phyloP scores from a whole-genome alignment of 352 stramenopile genomes.

The Elongisporangium undulatum region DNA sequence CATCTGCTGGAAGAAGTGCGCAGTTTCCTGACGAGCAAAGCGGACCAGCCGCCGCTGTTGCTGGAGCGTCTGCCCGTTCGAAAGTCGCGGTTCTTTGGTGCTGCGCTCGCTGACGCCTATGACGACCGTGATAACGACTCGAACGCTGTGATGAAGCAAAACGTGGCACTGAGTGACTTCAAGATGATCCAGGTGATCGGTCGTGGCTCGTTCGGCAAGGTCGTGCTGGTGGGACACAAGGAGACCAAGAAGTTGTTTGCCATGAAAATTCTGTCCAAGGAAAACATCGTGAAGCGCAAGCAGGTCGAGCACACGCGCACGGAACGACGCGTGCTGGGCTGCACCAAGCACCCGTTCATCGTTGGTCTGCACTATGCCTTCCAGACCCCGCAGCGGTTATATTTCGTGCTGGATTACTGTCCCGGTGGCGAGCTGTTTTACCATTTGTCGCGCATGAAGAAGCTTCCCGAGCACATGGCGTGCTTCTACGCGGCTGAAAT shows the following conservation, averaged over 20 bases:
- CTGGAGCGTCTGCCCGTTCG: slow-evolving; percentile 61
- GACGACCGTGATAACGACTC: slow-evolving; percentile 28
- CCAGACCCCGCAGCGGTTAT: slow-evolving; percentile 89
- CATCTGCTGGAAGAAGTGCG: slow-evolving; percentile 74
- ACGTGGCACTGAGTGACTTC: slow-evolving; percentile 65
- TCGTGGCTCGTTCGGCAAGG: slow-evolving; percentile 91
- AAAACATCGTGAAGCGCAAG: slow-evolving; percentile 87
- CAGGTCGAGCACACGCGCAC: slow-evolving; percentile 88
- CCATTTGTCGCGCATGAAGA: slow-evolving; percentile 84
- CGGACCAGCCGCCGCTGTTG: slow-evolving; percentile 74
- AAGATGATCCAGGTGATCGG: slow-evolving; percentile 89
- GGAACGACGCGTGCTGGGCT: slow-evolving; percentile 78
- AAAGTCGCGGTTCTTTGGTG: slow-evolving; percentile 64
- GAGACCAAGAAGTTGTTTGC: slow-evolving; percentile 87
- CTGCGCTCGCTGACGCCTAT: slow-evolving; percentile 49
- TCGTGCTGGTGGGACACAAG: slow-evolving; percentile 80
- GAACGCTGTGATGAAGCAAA: slow-evolving; percentile 25
- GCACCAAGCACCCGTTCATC: slow-evolving; percentile 85
- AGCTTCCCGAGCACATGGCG: slow-evolving; percentile 83
- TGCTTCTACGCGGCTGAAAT: slow-evolving; percentile 90
- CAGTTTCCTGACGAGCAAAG: slow-evolving; percentile 78
- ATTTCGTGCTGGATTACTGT: slow-evolving; percentile 95
- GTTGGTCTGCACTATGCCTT: slow-evolving; percentile 87
- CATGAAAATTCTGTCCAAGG: slow-evolving; percentile 92
- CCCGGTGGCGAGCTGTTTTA: slow-evolving; percentile 87